Evolutionary conservation across 1,284 basidiomycete genomes (phyloP).

Genomic region (Puccinia triticina): DNA sequence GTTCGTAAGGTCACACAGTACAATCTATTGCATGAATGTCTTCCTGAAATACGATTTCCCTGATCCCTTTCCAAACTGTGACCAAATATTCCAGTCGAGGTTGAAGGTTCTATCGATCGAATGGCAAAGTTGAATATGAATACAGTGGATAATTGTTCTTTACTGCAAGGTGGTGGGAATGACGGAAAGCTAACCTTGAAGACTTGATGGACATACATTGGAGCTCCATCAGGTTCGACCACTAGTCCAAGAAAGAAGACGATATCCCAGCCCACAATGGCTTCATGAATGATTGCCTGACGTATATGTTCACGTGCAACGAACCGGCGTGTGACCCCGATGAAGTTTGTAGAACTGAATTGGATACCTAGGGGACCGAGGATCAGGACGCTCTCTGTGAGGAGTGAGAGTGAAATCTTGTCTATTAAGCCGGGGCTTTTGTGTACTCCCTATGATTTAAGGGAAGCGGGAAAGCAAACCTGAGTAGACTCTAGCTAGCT

Average conservation of each 20-base stretch:
- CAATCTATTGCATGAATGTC: background rate
- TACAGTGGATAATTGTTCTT: no score
- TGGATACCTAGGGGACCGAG: conserved; percentile 42
- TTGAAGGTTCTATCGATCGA: conserved; percentile 27
- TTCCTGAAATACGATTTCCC: conserved; percentile 38
- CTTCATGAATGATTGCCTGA: conserved; percentile 49
- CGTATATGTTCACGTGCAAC: conserved; percentile 31
- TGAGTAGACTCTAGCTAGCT: conserved; percentile 22
- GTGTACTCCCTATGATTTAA: background rate
- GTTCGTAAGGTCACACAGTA: background rate
- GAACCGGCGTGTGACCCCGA: conserved; percentile 15
- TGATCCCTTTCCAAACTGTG: conserved; percentile 41
- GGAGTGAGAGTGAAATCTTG: background rate
- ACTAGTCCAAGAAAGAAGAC: conserved; percentile 44
- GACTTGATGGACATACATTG: conserved; percentile 24
- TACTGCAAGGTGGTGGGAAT: background rate
- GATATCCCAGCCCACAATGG: conserved; percentile 47
- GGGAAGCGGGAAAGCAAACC: background rate
- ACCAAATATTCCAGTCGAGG: conserved; percentile 31
- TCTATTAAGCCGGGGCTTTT: background rate
- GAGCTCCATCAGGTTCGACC: conserved; percentile 9
- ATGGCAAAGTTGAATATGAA: background rate
- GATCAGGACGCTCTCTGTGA: conserved; percentile 33
- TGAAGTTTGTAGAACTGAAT: conserved; percentile 21
- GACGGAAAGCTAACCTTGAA: conserved; percentile 18